Evolutionary conservation across 202 grass and related monocot species (phyloP).

Genomic region (Zizania palustris): DNA sequence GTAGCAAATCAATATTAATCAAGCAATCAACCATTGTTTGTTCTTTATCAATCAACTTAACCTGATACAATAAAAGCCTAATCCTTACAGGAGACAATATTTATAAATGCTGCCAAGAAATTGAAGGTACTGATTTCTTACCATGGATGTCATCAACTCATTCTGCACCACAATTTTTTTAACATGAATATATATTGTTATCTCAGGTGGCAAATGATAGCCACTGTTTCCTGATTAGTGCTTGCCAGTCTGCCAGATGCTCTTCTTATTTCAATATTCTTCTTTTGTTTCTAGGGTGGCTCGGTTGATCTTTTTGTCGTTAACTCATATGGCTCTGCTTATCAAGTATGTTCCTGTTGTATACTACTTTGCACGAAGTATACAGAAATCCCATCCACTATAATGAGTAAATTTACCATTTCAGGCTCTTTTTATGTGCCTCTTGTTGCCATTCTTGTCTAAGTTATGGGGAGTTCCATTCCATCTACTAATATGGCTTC

Average conservation of each 20-base stretch:
- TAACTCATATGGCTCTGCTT: constrained; percentile 95
- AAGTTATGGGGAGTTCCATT: constrained; percentile 98
- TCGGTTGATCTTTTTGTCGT: constrained; percentile 98
- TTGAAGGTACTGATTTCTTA: constrained; percentile 69
- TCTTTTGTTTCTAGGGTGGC: constrained; percentile 67
- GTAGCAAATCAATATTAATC: constrained; percentile 50
- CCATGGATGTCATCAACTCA: background rate
- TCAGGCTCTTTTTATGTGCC: constrained; percentile 92
- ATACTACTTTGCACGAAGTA: constrained; percentile 32
- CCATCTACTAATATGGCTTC: constrained; percentile 73
- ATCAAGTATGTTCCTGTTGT: constrained; percentile 59
- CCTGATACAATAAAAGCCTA: constrained; percentile 46
- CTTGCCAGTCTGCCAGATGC: background rate
- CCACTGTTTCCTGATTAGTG: background rate
- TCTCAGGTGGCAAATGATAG: background rate
- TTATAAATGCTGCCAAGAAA: constrained; percentile 86
- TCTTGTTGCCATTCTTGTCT: constrained; percentile 88
- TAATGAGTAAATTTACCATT: constrained; percentile 40
- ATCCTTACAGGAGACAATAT: constrained; percentile 90
- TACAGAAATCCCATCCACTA: background rate
- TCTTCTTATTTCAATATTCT: constrained; percentile 22
- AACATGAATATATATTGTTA: constrained; percentile 18
- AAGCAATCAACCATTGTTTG: constrained; percentile 21
- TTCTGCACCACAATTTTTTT: background rate
- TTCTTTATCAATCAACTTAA: constrained; percentile 33